Conservation (phyloP, 345 rosid genomes). For the Mercurialis annua region DNA sequence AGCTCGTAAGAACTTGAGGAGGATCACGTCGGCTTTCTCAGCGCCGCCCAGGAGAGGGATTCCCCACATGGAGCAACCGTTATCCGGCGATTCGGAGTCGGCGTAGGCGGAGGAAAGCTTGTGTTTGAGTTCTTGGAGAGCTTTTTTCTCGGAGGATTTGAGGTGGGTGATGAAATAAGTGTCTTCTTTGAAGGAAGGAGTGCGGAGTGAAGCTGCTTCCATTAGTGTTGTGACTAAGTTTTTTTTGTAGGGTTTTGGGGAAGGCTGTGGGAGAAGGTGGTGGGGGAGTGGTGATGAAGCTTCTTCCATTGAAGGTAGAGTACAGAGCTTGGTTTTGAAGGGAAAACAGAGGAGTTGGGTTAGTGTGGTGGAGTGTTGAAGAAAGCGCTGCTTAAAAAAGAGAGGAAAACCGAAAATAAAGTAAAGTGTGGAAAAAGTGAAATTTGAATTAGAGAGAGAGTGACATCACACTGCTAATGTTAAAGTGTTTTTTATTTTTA, state of each 20-base stretch:
- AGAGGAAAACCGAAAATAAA: too few relatives aligned
- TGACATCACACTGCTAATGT: too few relatives aligned
- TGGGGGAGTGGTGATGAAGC: conserved; percentile 42
- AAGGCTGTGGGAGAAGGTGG: conserved; percentile 29
- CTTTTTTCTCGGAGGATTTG: conserved; percentile 68
- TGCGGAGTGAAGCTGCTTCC: conserved; percentile 64
- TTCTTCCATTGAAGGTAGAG: background rate
- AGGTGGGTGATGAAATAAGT: conserved; percentile 67
- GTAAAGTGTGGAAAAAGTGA: too few relatives aligned
- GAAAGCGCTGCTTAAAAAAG: too few relatives aligned
- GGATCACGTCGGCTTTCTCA: conserved; percentile 74
- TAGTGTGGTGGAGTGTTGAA: too few relatives aligned
- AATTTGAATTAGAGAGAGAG: too few relatives aligned
- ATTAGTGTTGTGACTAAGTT: conserved; percentile 68
- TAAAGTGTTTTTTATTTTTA: too few relatives aligned
- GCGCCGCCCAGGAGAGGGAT: conserved; percentile 55
- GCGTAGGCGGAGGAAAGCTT: conserved; percentile 43
- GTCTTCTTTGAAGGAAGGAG: conserved; percentile 79
- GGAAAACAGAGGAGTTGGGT: too few relatives aligned
- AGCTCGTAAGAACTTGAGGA: conserved; percentile 83
- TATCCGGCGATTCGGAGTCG: conserved; percentile 12
- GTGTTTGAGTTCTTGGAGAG: conserved; percentile 67
- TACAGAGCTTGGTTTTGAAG: too few relatives aligned
- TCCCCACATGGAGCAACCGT: conserved; percentile 69
- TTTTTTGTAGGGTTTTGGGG: conserved; percentile 55